Conservation (phyloP, 2,329 filamentous ascomycete species). For the Fusarium nisikadoi region DNA sequence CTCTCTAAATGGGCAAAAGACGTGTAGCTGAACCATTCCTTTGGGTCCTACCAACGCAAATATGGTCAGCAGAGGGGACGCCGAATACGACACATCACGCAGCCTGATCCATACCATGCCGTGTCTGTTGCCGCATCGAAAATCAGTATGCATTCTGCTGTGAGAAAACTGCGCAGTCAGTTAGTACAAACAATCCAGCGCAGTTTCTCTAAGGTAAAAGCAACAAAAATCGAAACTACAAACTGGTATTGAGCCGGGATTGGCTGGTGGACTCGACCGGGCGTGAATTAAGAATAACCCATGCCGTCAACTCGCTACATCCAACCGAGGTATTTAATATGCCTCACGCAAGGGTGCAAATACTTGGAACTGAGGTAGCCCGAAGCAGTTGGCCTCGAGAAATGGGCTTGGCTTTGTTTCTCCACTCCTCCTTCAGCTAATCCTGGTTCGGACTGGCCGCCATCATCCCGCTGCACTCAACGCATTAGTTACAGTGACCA, state of each 20-base stretch:
- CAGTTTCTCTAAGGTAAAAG: constrained; percentile 31
- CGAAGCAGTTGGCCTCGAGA: constrained; percentile 27
- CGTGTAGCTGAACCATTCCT: constrained; percentile 18
- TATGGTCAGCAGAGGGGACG: constrained; percentile 11
- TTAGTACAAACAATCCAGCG: background rate
- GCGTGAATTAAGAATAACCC: constrained; percentile 9
- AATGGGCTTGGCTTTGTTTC: constrained; percentile 14
- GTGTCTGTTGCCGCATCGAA: constrained; percentile 1
- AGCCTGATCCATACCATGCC: constrained; percentile 8
- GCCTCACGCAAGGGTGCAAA: constrained; percentile 14
- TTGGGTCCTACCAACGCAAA: constrained; percentile 1
- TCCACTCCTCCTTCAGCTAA: constrained; percentile 35
- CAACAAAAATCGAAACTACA: constrained; percentile 30
- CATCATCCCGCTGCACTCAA: constrained; percentile 19
- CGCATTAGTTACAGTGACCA: no score
- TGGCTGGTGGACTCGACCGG: constrained; percentile 14
- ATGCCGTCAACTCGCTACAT: constrained; percentile 27
- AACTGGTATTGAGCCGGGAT: constrained; percentile 12
- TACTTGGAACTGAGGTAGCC: constrained; percentile 34
- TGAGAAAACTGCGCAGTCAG: background rate
- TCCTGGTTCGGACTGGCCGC: constrained; percentile 37
- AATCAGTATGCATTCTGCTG: background rate
- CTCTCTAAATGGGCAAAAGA: background rate
- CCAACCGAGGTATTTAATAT: constrained; percentile 26
- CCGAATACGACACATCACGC: constrained; percentile 7